phyloP scores from a whole-genome alignment of 805 yeast genomes.

The Yarrowia porcina region DNA sequence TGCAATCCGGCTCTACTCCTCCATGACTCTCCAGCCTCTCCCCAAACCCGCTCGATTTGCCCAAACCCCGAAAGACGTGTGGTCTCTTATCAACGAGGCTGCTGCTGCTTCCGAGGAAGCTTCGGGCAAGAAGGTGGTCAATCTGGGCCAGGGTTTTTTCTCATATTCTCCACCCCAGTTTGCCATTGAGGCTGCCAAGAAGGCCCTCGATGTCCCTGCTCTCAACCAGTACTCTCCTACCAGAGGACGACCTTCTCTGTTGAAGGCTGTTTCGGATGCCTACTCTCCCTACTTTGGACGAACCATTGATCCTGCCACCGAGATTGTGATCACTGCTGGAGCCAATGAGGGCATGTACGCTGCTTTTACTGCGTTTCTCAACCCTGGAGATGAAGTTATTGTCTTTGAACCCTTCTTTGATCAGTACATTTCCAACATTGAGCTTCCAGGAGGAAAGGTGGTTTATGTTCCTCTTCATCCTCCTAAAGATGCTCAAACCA shows the following conservation, averaged over 20 bases:
- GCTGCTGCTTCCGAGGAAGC: slow-evolving; percentile 76
- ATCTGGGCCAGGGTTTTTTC: slow-evolving; percentile 96
- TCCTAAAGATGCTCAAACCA: slow-evolving; percentile 63
- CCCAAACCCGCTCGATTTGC: slow-evolving; percentile 29
- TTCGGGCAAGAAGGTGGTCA: slow-evolving; percentile 72
- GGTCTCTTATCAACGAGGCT: slow-evolving; percentile 93
- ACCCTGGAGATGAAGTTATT: slow-evolving; percentile 89
- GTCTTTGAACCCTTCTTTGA: slow-evolving; percentile 97
- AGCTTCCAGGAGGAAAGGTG: slow-evolving; percentile 88
- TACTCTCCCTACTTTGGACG: slow-evolving; percentile 68
- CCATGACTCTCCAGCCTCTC: slow-evolving; percentile 25
- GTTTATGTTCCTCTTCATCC: slow-evolving; percentile 83
- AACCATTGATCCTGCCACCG: slow-evolving; percentile 50
- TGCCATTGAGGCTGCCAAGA: slow-evolving; percentile 76
- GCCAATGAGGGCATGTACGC: slow-evolving; percentile 95
- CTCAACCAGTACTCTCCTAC: slow-evolving; percentile 93
- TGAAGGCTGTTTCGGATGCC: slow-evolving; percentile 64
- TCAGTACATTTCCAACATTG: slow-evolving; percentile 91
- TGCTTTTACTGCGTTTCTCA: slow-evolving; percentile 76
- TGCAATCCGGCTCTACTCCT: not conserved
- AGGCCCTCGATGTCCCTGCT: slow-evolving; percentile 67
- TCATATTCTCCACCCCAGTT: slow-evolving; percentile 95
- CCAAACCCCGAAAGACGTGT: slow-evolving; percentile 71
- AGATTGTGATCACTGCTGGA: slow-evolving; percentile 86
- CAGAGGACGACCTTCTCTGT: slow-evolving; percentile 74